Conservation (phyloP, 768 basidiomycete species). For the Lactarius sanguifluus region DNA sequence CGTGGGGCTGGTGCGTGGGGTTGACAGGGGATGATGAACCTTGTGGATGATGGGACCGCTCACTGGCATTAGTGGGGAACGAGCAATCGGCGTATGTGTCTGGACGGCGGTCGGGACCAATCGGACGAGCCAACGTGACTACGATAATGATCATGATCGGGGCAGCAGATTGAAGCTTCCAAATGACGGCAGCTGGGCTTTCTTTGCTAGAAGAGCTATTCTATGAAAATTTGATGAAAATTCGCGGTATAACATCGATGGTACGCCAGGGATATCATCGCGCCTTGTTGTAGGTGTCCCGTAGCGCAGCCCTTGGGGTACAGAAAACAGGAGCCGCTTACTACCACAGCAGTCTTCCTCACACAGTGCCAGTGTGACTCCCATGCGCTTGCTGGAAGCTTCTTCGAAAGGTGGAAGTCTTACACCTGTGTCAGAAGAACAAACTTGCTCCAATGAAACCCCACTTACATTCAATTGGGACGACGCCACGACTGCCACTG, state of each 20-base stretch:
- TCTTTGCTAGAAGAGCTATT: neutral
- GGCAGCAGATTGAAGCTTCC: neutral
- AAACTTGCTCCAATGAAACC: no score
- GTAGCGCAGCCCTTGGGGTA: no score
- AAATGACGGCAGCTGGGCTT: neutral
- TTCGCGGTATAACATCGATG: neutral
- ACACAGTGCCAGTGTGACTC: no score
- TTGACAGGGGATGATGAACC: neutral
- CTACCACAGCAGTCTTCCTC: no score
- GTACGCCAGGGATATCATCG: neutral
- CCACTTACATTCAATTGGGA: no score
- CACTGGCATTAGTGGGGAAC: neutral
- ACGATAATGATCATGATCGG: neutral
- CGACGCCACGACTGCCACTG: no score
- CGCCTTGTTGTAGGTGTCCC: no score
- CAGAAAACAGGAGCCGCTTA: no score
- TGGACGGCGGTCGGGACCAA: neutral
- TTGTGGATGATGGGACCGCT: neutral
- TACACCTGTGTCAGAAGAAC: no score
- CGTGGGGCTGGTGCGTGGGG: neutral
- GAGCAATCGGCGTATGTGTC: neutral
- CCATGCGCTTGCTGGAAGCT: no score
- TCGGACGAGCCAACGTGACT: neutral
- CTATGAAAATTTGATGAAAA: neutral
- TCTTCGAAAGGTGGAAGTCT: no score